phyloP scores from a whole-genome alignment of 2,329 filamentous ascomycete genomes.

The Colletotrichum cereale region DNA sequence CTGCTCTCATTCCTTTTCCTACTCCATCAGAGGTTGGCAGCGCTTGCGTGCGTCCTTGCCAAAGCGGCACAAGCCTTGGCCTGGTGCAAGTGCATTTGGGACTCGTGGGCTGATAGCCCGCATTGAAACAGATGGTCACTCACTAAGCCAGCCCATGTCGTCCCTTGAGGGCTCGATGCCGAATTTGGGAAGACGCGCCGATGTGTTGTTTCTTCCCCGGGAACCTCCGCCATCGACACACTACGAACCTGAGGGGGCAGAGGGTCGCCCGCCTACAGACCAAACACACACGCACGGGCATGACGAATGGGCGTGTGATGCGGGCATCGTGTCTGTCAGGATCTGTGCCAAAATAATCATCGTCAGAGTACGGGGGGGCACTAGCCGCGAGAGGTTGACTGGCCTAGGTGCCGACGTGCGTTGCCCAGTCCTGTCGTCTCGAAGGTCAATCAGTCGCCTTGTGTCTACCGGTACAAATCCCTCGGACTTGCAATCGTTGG shows the following conservation, averaged over 20 bases:
- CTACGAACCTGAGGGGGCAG: not conserved
- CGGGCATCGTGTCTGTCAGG: not conserved
- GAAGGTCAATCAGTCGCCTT: not conserved
- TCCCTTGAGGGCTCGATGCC: not conserved
- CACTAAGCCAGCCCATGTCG: not conserved
- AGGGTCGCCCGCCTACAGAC: not conserved
- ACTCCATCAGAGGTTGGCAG: not conserved
- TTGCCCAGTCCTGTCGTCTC: not conserved
- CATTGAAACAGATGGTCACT: not conserved
- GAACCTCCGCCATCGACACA: not conserved
- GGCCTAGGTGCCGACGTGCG: not conserved
- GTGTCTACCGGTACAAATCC: not conserved
- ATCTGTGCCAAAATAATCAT: not conserved
- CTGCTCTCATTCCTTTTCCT: not conserved
- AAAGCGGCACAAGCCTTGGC: not conserved
- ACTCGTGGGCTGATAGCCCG: not conserved
- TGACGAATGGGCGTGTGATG: not conserved
- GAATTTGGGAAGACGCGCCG: not conserved
- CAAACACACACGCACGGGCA: not conserved
- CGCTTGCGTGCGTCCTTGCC: not conserved
- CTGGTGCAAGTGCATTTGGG: conserved; percentile 1
- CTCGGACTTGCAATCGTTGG: not conserved
- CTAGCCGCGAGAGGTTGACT: not conserved
- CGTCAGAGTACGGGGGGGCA: not conserved
- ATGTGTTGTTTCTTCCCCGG: not conserved